Evolutionary conservation across 2,329 filamentous ascomycete genomes (phyloP).

Genomic region (Neonectria magnoliae): DNA sequence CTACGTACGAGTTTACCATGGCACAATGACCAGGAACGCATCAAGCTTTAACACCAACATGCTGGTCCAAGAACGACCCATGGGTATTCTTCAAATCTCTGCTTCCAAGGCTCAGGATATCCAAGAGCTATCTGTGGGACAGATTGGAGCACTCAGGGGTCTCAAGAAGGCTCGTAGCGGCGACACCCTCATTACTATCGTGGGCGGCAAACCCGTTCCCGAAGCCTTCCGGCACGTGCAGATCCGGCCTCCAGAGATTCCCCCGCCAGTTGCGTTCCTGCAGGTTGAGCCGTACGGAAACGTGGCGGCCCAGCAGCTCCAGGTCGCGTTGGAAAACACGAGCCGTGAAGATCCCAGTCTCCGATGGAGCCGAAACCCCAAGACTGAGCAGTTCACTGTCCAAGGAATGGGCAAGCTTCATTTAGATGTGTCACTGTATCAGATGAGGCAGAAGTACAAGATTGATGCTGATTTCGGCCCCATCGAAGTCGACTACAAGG

Average conservation of each 20-base stretch:
- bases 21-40: conserved; percentile 77
- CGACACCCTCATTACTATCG: conserved; percentile 85
- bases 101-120: conserved; percentile 89
- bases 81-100: conserved; percentile 88
- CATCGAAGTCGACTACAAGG: conserved; percentile 95
- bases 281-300: conserved; percentile 84
- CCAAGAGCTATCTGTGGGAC: conserved; percentile 80
- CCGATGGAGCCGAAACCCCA: conserved; percentile 83
- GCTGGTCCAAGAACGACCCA: conserved; percentile 79
- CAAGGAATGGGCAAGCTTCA: conserved; percentile 98
- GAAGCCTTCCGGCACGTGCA: conserved; percentile 78
- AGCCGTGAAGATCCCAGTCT: conserved; percentile 93
- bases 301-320: conserved; percentile 81
- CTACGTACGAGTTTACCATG: conserved; percentile 92
- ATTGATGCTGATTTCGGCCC: conserved; percentile 86
- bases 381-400: conserved; percentile 91
- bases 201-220: conserved; percentile 69
- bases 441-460: conserved; percentile 89
- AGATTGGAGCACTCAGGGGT: conserved; percentile 93
- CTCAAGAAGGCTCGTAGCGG: conserved; percentile 93
- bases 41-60: conserved; percentile 89
- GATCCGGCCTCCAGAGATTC: conserved; percentile 86
- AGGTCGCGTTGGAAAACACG: conserved; percentile 78
- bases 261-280: conserved; percentile 96
- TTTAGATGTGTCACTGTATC: conserved; percentile 89